Percentiles rank a stretch among this genome's conserved stretches.
phyloP scores from a whole-genome alignment of 1,284 basidiomycete genomes.

The Cutaneotrichosporon sp. region DNA sequence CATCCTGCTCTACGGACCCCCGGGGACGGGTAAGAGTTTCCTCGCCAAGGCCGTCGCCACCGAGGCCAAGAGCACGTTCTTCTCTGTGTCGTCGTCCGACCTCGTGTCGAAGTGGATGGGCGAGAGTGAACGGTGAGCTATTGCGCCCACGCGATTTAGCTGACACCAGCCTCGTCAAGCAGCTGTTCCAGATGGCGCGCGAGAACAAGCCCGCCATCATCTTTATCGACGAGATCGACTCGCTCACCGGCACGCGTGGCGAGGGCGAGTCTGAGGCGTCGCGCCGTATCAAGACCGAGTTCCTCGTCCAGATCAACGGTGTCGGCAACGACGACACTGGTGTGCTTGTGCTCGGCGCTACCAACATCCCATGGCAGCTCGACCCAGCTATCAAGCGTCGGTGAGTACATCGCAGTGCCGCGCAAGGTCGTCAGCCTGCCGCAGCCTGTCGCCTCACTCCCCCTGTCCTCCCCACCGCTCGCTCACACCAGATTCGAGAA shows the following conservation, averaged over 20 bases:
- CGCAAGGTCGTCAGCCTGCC: no score
- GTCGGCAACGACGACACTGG: constrained; percentile 97
- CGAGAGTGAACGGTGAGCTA: constrained; percentile 84
- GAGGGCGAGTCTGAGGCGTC: constrained; percentile 97
- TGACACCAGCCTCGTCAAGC: constrained; percentile 78
- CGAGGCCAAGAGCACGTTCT: constrained; percentile 98
- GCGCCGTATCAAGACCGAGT: constrained; percentile 96
- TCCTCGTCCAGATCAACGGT: constrained; percentile 91
- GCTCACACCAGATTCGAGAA: constrained; percentile 76
- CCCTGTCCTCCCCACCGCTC: neutral
- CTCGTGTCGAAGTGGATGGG: constrained; percentile 99
- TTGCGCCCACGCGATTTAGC: neutral
- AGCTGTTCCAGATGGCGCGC: constrained; percentile 93
- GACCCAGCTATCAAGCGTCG: constrained; percentile 97
- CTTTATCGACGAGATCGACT: constrained; percentile 98
- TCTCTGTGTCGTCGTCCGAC: constrained; percentile 92
- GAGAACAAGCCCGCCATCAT: constrained; percentile 97
- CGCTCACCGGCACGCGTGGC: constrained; percentile 88
- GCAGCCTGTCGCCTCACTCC: no score
- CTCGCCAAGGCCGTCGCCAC: constrained; percentile 98
- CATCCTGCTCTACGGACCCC: constrained; percentile 93
- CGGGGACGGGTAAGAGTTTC: constrained; percentile 89
- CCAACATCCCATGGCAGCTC: constrained; percentile 96
- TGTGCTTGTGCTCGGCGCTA: constrained; percentile 96
- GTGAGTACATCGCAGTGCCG: no score